Percentiles rank a stretch among this genome's conserved stretches.
Conservation (phyloP, 164 flowering plant genomes). For the Hamamelis virginiana region DNA sequence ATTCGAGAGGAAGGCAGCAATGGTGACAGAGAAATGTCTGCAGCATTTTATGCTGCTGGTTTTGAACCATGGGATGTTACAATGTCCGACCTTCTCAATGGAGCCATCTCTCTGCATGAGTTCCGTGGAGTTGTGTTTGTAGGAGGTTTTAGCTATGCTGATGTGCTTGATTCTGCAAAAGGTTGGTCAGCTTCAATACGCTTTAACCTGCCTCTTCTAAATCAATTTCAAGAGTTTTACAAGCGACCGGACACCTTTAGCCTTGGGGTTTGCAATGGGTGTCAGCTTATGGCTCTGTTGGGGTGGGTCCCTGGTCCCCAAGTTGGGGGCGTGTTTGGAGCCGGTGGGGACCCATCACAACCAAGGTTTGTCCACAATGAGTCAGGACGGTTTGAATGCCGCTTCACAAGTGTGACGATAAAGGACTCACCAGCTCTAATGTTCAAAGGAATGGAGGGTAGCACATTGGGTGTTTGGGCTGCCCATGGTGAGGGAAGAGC, state of each 20-base stretch:
- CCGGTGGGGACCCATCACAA: constrained; percentile 79
- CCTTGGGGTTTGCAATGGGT: constrained; percentile 93
- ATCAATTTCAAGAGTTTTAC: constrained; percentile 65
- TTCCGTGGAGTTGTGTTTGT: constrained; percentile 87
- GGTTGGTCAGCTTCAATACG: constrained; percentile 95
- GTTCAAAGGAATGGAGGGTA: constrained; percentile 92
- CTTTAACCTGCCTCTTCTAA: constrained; percentile 69
- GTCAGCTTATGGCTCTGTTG: constrained; percentile 93
- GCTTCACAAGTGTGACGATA: constrained; percentile 81
- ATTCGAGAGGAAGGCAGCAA: constrained; percentile 86
- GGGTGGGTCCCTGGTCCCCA: constrained; percentile 94
- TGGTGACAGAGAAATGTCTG: constrained; percentile 89
- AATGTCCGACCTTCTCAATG: constrained; percentile 72
- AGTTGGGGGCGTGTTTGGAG: constrained; percentile 75
- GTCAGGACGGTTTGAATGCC: constrained; percentile 91
- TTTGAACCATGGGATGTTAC: constrained; percentile 84
- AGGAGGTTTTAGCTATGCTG: constrained; percentile 83
- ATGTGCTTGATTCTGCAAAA: constrained; percentile 86
- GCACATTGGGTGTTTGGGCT: constrained; percentile 93
- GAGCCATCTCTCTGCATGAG: constrained; percentile 47
- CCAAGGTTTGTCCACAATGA: constrained; percentile 90
- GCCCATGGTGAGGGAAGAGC: constrained; percentile 99
- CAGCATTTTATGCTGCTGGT: constrained; percentile 87
- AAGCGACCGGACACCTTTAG: constrained; percentile 73
- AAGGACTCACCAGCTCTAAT: constrained; percentile 80